These are phyloP conservation scores for Sphaceloma murrayae DNA, from an alignment of 2,329 filamentous ascomycete species.

Conservation along the genomic window DNA sequence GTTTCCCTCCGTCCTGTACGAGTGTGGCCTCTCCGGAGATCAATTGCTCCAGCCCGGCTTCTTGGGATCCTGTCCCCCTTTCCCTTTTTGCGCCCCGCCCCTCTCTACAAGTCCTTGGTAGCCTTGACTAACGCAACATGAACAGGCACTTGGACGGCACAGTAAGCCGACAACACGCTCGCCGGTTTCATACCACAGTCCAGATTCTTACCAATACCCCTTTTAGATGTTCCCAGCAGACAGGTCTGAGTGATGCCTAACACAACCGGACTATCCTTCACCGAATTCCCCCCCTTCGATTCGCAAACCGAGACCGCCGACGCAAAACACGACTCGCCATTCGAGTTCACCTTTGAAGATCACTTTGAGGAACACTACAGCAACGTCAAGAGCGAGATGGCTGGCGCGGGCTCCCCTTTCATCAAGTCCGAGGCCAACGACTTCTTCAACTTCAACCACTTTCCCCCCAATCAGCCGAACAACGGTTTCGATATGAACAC, in stretches of 20 bases:
- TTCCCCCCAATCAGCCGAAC: slow-evolving; percentile 21
- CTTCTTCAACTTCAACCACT: slow-evolving; percentile 42
- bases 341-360: slow-evolving; percentile 28
- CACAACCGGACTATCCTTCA: slow-evolving; percentile 23
- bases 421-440: slow-evolving; percentile 62
- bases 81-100: background rate
- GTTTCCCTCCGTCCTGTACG: slow-evolving; percentile 4
- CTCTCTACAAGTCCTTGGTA: no score
- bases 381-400: slow-evolving; percentile 35
- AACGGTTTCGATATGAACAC: slow-evolving; percentile 23
- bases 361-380: slow-evolving; percentile 21
- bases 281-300: slow-evolving; percentile 29
- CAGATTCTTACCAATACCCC: slow-evolving; percentile 16
- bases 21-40: no score
- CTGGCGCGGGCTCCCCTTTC: slow-evolving; percentile 49
- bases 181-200: slow-evolving; percentile 31
- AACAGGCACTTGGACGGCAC: slow-evolving; percentile 18
- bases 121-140: no score
- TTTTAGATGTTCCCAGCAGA: slow-evolving; percentile 17
- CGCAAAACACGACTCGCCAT: slow-evolving; percentile 29
- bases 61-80: slow-evolving; percentile 3
- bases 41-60: no score
- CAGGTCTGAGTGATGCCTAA: slow-evolving; percentile 16
- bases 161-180: slow-evolving; percentile 35
- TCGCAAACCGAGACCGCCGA: slow-evolving; percentile 21